These are phyloP conservation scores for Discostella stelligera DNA, from an alignment of 352 stramenopile genomes.

Conservation along the genomic window DNA sequence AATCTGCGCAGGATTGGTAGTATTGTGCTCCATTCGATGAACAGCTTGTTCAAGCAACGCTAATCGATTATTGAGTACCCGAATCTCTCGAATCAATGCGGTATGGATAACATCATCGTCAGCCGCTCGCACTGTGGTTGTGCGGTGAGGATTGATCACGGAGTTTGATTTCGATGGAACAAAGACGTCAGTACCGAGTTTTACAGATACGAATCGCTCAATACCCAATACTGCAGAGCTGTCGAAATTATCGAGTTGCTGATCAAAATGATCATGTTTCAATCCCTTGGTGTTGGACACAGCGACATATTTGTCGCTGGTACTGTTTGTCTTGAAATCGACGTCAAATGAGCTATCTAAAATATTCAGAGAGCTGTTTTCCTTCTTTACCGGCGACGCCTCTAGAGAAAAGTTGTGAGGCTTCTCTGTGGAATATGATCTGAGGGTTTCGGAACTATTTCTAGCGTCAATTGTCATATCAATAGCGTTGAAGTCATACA, in stretches of 20 bases:
- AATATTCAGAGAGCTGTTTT: not conserved
- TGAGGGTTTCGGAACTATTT: not conserved
- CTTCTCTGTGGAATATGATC: conserved; percentile 2
- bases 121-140: not conserved
- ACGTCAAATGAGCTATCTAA: not conserved
- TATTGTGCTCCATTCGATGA: not conserved
- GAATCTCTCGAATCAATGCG: not conserved
- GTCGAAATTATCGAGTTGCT: not conserved
- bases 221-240: not conserved
- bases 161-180: not conserved
- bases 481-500: not conserved
- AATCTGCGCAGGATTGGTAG: not conserved
- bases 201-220: not conserved
- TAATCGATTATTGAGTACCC: not conserved
- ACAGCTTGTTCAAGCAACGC: not conserved
- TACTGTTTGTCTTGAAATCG: not conserved
- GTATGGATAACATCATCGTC: not conserved
- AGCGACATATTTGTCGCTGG: not conserved
- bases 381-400: conserved; percentile 1
- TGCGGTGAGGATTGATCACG: not conserved
- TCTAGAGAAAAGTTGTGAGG: conserved; percentile 11
- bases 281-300: not conserved
- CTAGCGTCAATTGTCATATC: not conserved
- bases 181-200: not conserved
- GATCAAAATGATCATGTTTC: not conserved